phyloP scores from a whole-genome alignment of 441 rosid genomes.

The Adansonia grandidieri region DNA sequence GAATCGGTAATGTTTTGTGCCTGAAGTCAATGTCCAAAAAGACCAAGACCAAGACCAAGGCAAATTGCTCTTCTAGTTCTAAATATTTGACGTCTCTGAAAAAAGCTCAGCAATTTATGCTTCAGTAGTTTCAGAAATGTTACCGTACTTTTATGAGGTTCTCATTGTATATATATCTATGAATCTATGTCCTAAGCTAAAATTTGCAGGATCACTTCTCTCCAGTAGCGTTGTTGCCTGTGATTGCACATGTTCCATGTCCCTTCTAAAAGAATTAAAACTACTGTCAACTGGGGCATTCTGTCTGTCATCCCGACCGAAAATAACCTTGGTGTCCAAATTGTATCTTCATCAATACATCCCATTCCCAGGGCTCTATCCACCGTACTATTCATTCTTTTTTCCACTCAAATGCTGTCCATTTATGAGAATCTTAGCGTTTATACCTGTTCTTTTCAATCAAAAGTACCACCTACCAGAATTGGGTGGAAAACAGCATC shows the following conservation, averaged over 20 bases:
- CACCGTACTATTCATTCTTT: too few relatives aligned
- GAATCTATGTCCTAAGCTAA: neutral
- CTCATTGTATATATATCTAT: neutral
- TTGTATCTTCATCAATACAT: too few relatives aligned
- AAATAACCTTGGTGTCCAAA: too few relatives aligned
- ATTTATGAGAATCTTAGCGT: neutral
- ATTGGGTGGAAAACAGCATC: slow-evolving; percentile 12
- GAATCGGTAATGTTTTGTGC: neutral
- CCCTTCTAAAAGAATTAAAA: too few relatives aligned
- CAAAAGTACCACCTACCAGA: neutral
- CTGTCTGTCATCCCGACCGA: too few relatives aligned
- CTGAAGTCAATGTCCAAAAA: neutral
- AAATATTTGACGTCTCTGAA: neutral
- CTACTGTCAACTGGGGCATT: too few relatives aligned
- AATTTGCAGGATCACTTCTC: neutral
- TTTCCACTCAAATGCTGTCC: too few relatives aligned
- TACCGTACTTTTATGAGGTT: too few relatives aligned
- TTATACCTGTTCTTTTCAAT: neutral
- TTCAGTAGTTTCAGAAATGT: too few relatives aligned
- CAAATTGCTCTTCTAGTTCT: neutral
- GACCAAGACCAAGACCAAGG: neutral
- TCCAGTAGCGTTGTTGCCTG: slow-evolving; percentile 7
- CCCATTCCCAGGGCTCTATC: too few relatives aligned
- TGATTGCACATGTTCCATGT: slow-evolving; percentile 31
- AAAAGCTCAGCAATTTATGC: too few relatives aligned